A percentile compares a stretch with the other conserved stretches of the same genome.
Evolutionary conservation across 2,329 filamentous ascomycete species (phyloP).

Genomic region (Aureobasidium sp.): DNA sequence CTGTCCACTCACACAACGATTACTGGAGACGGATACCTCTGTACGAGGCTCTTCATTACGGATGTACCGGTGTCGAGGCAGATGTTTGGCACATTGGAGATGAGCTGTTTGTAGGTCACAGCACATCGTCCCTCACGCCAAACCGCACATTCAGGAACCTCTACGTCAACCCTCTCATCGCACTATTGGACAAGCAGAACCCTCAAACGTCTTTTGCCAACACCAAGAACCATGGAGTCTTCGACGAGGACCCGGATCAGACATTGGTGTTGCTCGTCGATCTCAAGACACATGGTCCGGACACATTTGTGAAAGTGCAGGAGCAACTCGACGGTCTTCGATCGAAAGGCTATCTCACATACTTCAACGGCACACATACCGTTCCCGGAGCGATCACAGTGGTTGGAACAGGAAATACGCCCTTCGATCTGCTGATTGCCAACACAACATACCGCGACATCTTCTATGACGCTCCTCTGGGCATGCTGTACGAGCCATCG

Average conservation of each 20-base stretch:
- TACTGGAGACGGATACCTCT: constrained; percentile 60
- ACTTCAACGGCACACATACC: constrained; percentile 45
- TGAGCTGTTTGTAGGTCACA: constrained; percentile 59
- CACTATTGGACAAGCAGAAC: constrained; percentile 51
- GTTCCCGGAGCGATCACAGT: constrained; percentile 56
- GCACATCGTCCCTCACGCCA: constrained; percentile 44
- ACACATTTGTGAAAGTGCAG: constrained; percentile 48
- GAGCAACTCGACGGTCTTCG: constrained; percentile 53
- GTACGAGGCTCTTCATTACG: constrained; percentile 52
- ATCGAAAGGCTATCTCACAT: constrained; percentile 45
- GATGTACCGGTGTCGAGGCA: constrained; percentile 59
- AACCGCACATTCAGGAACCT: constrained; percentile 54
- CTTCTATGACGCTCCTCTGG: constrained; percentile 58
- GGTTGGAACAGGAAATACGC: constrained; percentile 60
- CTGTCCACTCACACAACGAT: constrained; percentile 64
- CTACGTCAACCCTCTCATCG: constrained; percentile 58
- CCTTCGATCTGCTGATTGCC: constrained; percentile 48
- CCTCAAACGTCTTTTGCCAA: constrained; percentile 41
- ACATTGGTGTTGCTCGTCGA: constrained; percentile 60
- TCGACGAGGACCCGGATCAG: constrained; percentile 32
- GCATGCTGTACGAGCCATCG: constrained; percentile 33
- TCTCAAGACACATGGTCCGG: constrained; percentile 53
- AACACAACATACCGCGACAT: constrained; percentile 51
- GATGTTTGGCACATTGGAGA: constrained; percentile 58
- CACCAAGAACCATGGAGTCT: constrained; percentile 45